Conservation (phyloP, 2,329 filamentous ascomycete genomes). For the Alternaria arborescens region DNA sequence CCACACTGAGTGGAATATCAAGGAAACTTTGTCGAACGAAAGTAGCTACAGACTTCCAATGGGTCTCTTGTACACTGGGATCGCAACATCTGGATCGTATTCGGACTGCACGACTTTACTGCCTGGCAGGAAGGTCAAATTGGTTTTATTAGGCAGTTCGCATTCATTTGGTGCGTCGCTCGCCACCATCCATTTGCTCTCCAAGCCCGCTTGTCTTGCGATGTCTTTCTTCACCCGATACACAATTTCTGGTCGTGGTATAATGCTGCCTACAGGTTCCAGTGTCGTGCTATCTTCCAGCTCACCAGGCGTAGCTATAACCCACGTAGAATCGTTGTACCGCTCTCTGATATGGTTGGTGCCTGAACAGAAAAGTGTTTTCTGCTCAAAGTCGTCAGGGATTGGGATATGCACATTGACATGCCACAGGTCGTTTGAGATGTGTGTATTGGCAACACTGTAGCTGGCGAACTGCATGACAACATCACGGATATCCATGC, state of each 20-base stretch:
- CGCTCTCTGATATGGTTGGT: slow-evolving; percentile 7
- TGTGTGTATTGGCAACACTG: no score
- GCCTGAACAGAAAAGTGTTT: slow-evolving; percentile 3
- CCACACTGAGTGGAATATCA: background rate
- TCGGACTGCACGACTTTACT: slow-evolving; percentile 12
- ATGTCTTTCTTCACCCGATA: slow-evolving; percentile 13
- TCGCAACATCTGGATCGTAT: slow-evolving; percentile 12
- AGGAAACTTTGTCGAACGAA: background rate
- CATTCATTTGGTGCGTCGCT: background rate
- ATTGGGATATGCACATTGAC: background rate
- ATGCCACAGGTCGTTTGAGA: no score
- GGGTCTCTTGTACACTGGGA: slow-evolving; percentile 4
- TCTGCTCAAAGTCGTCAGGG: slow-evolving; percentile 8
- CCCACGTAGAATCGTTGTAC: slow-evolving; percentile 6
- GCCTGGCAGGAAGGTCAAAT: slow-evolving; percentile 9
- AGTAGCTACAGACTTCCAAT: background rate
- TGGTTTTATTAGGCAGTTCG: slow-evolving; percentile 4
- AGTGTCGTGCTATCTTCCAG: slow-evolving; percentile 8
- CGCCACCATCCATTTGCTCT: slow-evolving; percentile 11
- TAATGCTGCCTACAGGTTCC: background rate
- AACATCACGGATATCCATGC: slow-evolving; percentile 11
- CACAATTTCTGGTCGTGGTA: slow-evolving; percentile 14
- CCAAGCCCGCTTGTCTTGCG: slow-evolving; percentile 7
- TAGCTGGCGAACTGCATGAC: no score
- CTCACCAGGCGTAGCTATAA: slow-evolving; percentile 18